Conservation (phyloP, 1,139 yeast genomes). For the Suhomyces taliae region DNA sequence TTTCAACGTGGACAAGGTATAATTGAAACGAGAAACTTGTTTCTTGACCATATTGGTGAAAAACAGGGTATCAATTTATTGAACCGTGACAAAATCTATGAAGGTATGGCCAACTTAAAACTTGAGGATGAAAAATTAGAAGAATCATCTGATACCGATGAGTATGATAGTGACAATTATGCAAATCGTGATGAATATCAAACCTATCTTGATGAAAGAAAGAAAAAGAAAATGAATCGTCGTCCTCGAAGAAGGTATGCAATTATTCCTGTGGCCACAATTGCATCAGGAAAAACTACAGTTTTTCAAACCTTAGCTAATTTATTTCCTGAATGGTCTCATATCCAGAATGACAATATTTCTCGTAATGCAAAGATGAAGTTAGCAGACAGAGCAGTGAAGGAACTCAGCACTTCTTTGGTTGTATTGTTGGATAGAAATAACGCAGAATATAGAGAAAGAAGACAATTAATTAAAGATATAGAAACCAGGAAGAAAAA, state of each 20-base stretch:
- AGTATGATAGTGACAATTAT: too few relatives aligned
- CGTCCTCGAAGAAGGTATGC: conserved; percentile 45
- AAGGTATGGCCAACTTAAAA: conserved; percentile 7
- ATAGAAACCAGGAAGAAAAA: conserved; percentile 41
- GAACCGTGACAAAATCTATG: conserved; percentile 15
- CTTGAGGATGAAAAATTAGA: background rate
- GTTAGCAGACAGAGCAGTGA: conserved; percentile 51
- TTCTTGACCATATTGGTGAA: conserved; percentile 47
- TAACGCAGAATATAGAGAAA: conserved; percentile 70
- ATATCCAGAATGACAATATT: conserved; percentile 84
- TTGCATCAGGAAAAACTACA: conserved; percentile 96
- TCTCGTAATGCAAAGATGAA: conserved; percentile 48
- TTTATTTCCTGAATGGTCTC: conserved; percentile 66
- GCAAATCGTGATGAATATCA: too few relatives aligned
- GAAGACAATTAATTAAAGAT: conserved; percentile 64
- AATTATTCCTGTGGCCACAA: conserved; percentile 80
- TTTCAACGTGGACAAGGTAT: conserved; percentile 69
- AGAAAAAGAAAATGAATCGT: background rate
- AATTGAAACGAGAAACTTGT: conserved; percentile 61
- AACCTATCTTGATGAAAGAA: too few relatives aligned
- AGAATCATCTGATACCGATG: background rate
- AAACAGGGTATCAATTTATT: conserved; percentile 35
- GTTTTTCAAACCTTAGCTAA: conserved; percentile 59
- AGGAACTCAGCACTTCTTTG: conserved; percentile 22
- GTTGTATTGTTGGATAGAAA: conserved; percentile 82